Evolutionary conservation across 2,329 filamentous ascomycete genomes (phyloP), one percentile per base, ranked within the genome.

Genomic region (Aspergillus aculeatus): DNA sequence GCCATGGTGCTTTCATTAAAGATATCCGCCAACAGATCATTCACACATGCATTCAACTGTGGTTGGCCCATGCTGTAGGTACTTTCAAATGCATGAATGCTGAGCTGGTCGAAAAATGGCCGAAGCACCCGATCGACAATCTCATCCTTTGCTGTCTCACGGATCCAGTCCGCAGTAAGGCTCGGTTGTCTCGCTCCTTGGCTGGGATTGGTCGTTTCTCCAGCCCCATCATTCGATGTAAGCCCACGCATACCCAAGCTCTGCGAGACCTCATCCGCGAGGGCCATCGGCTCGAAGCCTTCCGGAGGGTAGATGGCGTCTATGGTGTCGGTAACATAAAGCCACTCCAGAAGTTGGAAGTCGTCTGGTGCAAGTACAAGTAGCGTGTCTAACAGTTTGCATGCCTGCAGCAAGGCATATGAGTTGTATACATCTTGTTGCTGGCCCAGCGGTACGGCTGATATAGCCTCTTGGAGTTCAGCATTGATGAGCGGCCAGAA

Each of bases 271-370:
- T 95, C 90, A 68, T 98, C 95, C 0, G 90, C 89, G 5, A 98
- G 83, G 2, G 91, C 91, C 2, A 90, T 80, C 1, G 91, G 84
- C 61, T 87, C 83, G 77, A 88, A 89, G 54, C 82, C 80, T 14
- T 86, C 78, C 0, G 91, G 88, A 12, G 90, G 87, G 76, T 99
- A 96, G 35, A 99, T 90, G 1, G 95, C 93, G 69, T 99, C 95
- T 64, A 97, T 93, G 14, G 94, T 98, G 75, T 99, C 95, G 1
- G 92, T 96, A 57, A 99, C 88, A 75, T 96, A 99, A 4, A 98
- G 85, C 95, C 95, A 99, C 79, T 97, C 92, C 69, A 96, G 89
- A n/a, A 98, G 84, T 75, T 98, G 95, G 77, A 98, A 99, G 73
- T 99, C 95, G 67, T 99, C 95, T 0, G 93, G 94, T 4, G 90